These are phyloP conservation scores for Thelephora ganbajun DNA, from an alignment of 768 basidiomycete species.

Conservation along the genomic window DNA sequence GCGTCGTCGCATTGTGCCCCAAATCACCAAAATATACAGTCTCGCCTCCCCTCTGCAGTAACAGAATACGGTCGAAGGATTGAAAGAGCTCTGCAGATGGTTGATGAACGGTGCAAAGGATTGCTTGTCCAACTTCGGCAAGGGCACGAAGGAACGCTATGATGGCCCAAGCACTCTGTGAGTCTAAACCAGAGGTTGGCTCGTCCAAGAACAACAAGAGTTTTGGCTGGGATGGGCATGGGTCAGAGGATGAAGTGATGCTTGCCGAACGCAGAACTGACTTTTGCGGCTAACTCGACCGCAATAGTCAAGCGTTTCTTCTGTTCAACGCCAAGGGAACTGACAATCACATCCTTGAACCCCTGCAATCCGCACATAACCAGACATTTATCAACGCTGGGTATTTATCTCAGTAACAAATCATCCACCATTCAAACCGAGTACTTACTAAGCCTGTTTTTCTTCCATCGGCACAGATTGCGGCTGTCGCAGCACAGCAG, in stretches of 20 bases:
- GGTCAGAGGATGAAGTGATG: neutral
- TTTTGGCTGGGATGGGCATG: constrained; percentile 33
- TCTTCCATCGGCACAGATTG: constrained; percentile 44
- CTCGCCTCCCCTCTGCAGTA: constrained; percentile 66
- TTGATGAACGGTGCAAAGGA: constrained; percentile 72
- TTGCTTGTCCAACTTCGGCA: constrained; percentile 72
- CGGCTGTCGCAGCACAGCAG: constrained; percentile 69
- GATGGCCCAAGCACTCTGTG: constrained; percentile 79
- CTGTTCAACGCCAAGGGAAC: constrained; percentile 53
- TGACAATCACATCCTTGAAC: constrained; percentile 53
- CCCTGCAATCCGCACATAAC: constrained; percentile 52
- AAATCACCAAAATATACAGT: constrained; percentile 55
- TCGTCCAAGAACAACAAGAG: constrained; percentile 79
- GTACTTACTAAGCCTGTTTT: constrained; percentile 64
- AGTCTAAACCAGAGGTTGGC: constrained; percentile 76
- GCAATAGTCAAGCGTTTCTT: constrained; percentile 77
- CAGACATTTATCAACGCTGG: constrained; percentile 39
- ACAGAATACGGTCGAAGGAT: constrained; percentile 65
- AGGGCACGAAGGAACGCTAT: constrained; percentile 60
- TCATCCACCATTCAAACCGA: neutral
- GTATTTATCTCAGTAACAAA: neutral
- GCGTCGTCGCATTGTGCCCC: constrained; percentile 40
- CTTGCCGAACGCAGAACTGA: constrained; percentile 1
- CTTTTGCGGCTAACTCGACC: constrained; percentile 76
- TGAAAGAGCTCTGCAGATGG: constrained; percentile 80